These are phyloP conservation scores for Dissophora globulifera DNA, from an alignment of 192 early-diverging fungal species.

Conservation along the genomic window DNA sequence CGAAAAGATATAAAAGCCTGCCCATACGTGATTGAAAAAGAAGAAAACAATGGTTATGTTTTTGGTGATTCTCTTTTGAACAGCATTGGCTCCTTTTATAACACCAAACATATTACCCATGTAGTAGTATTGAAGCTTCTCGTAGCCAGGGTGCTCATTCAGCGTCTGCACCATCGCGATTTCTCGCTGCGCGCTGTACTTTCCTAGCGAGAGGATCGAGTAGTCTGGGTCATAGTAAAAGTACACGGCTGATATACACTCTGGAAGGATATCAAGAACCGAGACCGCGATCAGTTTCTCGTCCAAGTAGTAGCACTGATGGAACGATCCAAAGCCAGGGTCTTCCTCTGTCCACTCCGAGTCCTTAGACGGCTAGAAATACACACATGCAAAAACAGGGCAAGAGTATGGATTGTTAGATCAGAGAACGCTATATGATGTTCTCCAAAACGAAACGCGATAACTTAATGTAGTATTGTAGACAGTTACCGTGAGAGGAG, in stretches of 20 bases:
- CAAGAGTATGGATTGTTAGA: no score
- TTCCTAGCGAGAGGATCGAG: constrained; percentile 79
- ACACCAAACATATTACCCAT: no score
- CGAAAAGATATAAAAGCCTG: constrained; percentile 91
- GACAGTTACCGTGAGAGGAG: constrained; percentile 68
- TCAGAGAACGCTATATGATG: no score
- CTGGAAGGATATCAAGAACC: constrained; percentile 92
- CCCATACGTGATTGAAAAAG: not conserved
- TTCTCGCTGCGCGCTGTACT: constrained; percentile 87
- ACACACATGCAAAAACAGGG: not conserved
- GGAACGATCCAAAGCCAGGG: constrained; percentile 80
- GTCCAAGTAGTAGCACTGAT: constrained; percentile 93
- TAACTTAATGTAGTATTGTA: no score
- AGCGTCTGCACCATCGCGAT: constrained; percentile 72
- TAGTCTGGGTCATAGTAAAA: constrained; percentile 95
- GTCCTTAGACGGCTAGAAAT: constrained; percentile 9
- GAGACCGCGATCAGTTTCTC: constrained; percentile 85
- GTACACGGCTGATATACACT: constrained; percentile 93
- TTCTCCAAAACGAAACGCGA: no score
- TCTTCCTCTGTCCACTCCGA: constrained; percentile 36
- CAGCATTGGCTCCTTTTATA: no score
- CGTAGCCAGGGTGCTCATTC: constrained; percentile 37
- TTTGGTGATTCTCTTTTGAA: not conserved
- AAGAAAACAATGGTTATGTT: not conserved
- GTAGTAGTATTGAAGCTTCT: constrained; percentile 83